Evolutionary conservation across 2,329 filamentous ascomycete species (phyloP).

Genomic region (Colletotrichum liaoningense): DNA sequence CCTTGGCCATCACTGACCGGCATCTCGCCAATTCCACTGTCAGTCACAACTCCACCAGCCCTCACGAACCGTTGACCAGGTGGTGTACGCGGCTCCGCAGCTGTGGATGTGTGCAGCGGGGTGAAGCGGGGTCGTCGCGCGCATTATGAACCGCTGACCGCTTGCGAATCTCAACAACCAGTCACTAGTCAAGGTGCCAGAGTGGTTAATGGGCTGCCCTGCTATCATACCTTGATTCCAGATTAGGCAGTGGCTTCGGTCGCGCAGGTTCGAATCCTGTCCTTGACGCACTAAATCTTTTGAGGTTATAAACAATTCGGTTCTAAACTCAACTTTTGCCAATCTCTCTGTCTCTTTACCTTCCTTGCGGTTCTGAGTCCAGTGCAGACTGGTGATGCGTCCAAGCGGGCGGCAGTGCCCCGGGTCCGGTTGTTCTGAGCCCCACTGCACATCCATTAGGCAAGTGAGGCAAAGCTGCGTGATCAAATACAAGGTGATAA

Average conservation of each 20-base stretch:
- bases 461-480: no score
- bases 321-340: no score
- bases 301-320: no score
- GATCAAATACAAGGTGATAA: no score
- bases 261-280: slow-evolving; percentile 2
- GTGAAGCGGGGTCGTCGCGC: not conserved
- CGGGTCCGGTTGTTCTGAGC: no score
- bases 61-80: not conserved
- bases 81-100: not conserved
- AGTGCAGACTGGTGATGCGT: no score
- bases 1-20: not conserved
- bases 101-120: not conserved
- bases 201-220: slow-evolving; percentile 4
- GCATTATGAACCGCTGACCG: not conserved
- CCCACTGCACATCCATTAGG: no score
- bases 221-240: not conserved
- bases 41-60: not conserved
- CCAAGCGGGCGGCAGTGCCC: no score
- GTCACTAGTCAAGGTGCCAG: not conserved
- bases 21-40: not conserved
- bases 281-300: not conserved
- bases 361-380: no score
- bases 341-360: no score
- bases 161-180: fast-evolving
- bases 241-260: not conserved